These are phyloP conservation scores for Heteromeles arbutifolia DNA, from an alignment of 306 rosid species.

Conservation along the genomic window DNA sequence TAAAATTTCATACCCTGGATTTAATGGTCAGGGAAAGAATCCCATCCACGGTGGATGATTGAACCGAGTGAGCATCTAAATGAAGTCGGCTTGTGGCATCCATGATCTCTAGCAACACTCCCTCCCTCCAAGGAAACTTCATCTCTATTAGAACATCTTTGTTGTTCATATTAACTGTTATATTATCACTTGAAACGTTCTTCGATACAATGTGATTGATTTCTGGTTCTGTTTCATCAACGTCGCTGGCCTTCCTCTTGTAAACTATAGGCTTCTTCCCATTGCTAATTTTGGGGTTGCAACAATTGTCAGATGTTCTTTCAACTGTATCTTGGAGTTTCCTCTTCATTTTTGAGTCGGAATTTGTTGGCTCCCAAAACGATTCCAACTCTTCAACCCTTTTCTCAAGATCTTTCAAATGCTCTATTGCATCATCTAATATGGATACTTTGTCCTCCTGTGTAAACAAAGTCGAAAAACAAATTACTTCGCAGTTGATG, in stretches of 20 bases:
- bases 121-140: constrained; percentile 47
- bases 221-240: constrained; percentile 37
- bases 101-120: constrained; percentile 57
- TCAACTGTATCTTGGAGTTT: constrained; percentile 47
- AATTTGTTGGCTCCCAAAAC: constrained; percentile 25
- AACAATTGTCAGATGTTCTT: constrained; percentile 58
- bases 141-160: constrained; percentile 50
- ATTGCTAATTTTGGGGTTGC: constrained; percentile 35
- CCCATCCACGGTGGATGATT: constrained; percentile 60
- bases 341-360: constrained; percentile 38
- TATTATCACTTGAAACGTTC: constrained; percentile 24
- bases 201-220: constrained; percentile 18
- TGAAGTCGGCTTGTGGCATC: constrained; percentile 46
- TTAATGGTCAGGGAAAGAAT: constrained; percentile 48
- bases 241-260: constrained; percentile 66
- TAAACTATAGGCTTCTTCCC: constrained; percentile 39
- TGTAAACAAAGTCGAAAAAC: constrained; percentile 8
- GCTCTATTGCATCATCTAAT: constrained; percentile 69
- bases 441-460: constrained; percentile 86
- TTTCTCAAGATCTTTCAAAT: constrained; percentile 64
- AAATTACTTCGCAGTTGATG: not conserved
- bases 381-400: constrained; percentile 63
- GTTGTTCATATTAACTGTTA: constrained; percentile 34
- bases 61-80: constrained; percentile 64
- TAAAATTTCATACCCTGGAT: constrained; percentile 46